A percentile compares a stretch with the other conserved stretches of the same genome.
Conservation (phyloP, 768 basidiomycete genomes). For the Leccinum truebloodii region DNA sequence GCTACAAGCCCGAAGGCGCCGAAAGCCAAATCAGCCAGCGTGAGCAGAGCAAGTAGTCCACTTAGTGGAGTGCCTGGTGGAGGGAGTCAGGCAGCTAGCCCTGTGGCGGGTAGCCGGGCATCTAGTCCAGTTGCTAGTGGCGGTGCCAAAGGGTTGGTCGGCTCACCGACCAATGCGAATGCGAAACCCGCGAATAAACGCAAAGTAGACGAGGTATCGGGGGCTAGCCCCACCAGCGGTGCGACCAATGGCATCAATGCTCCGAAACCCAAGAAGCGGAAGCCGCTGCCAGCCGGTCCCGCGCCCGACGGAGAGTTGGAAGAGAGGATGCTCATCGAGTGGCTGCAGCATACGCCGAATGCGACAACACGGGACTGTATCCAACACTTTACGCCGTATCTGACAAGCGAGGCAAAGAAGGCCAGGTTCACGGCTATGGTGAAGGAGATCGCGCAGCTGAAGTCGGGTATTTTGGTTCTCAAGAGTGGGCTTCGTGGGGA, state of each 20-base stretch:
- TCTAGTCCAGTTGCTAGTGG: conserved; percentile 33
- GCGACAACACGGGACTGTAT: conserved; percentile 81
- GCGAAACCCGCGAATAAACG: conserved; percentile 54
- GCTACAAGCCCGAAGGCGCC: conserved; percentile 80
- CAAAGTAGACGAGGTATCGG: conserved; percentile 49
- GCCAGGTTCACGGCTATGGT: conserved; percentile 74
- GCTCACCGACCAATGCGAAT: conserved; percentile 36
- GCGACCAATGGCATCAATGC: conserved; percentile 24
- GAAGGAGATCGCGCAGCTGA: conserved; percentile 75
- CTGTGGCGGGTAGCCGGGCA: conserved; percentile 40
- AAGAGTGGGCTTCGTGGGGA: conserved; percentile 42
- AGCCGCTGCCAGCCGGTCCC: conserved; percentile 38
- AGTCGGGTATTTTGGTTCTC: conserved; percentile 62
- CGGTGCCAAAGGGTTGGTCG: conserved; percentile 19
- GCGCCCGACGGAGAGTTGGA: conserved; percentile 61
- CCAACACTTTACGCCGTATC: conserved; percentile 72
- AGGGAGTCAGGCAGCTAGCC: conserved; percentile 56
- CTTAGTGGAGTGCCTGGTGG: conserved; percentile 37
- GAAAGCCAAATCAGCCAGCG: conserved; percentile 50
- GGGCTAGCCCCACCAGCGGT: conserved; percentile 10
- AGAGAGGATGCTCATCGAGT: conserved; percentile 67
- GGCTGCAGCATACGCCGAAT: conserved; percentile 68
- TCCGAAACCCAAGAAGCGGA: conserved; percentile 59
- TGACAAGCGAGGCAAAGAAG: conserved; percentile 71
- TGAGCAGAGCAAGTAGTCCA: conserved; percentile 61